Evolutionary conservation across 495 filamentous ascomycete species (phyloP), one percentile per base, ranked within the genome.

Genomic region (Penicillium cataractarum): DNA sequence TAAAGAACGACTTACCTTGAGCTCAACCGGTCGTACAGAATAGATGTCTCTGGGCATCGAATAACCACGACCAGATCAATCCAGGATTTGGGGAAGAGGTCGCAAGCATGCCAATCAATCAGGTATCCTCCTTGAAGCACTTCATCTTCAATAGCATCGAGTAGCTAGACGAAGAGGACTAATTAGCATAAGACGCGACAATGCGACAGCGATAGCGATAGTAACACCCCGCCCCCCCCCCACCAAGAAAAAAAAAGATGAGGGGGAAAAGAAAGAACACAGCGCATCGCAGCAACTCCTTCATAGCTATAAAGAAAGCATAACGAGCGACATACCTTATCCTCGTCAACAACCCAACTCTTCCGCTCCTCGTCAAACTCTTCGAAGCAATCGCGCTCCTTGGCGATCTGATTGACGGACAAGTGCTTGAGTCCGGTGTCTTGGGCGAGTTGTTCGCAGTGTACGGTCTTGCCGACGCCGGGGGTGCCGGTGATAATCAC

Each of bases 101-200:
- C 96, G 77, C 94, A 97, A 0, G 92, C 93, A 75, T 99, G 95
- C 95, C 94, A 99, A 76, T 99, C 96, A 65, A 99, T 91, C 70
- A 99, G 86, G 72, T 87, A 90, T 17, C 96, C 96, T 61, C 96
- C 96, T 27, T 84, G 74, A 63, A 88, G 84, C 55, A 91, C 83
- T 58, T 92, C 87, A 52, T 92, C 85, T 77, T 99, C 95, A 57
- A 99, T 89, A 17, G 89, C 84, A 72, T 98, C 95, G 33, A 99
- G 82, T 17, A 99, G 79, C 91, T 96, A 70, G 29, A 66, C 7
- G 26, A 7, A 15, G 19, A 39, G 3, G 3, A 3, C 3, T 15
- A 55, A 22, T 32, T 24, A 46, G 42, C 3, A 24, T 13, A n/a
- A 12, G 46, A 50, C 13, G 26, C 46, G 46, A 50, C 24, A 50